Percentiles rank a stretch among this genome's conserved stretches.
Conservation (phyloP, 2,329 filamentous ascomycete genomes). For the Proliferodiscus dingleyae region DNA sequence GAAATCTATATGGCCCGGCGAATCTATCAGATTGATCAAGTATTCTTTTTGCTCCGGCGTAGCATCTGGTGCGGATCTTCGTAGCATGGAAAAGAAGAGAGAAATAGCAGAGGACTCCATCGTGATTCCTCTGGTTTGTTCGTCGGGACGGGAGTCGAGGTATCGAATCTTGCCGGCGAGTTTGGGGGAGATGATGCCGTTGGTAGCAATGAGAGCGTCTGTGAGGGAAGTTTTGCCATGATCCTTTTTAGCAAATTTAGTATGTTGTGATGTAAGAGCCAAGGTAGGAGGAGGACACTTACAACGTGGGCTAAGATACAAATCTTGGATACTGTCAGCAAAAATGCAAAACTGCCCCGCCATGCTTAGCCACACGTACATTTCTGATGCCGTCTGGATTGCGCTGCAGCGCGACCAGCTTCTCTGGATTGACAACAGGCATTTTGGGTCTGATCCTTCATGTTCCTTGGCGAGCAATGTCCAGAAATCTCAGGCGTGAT, state of each 20-base stretch:
- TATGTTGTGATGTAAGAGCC: not conserved
- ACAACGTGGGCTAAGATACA: constrained; percentile 92
- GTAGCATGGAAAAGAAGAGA: constrained; percentile 86
- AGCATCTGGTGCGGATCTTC: constrained; percentile 64
- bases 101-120: constrained; percentile 99
- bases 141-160: constrained; percentile 91
- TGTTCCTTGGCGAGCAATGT: constrained; percentile 6
- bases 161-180: constrained; percentile 97
- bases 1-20: constrained; percentile 96
- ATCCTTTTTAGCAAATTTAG: constrained; percentile 50
- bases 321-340: constrained; percentile 52
- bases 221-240: constrained; percentile 98
- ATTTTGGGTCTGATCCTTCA: constrained; percentile 44
- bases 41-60: constrained; percentile 77
- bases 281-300: constrained; percentile 34
- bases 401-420: constrained; percentile 84
- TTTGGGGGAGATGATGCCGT: constrained; percentile 98
- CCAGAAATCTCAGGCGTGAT: not conserved
- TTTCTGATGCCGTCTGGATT: constrained; percentile 88
- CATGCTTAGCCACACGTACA: constrained; percentile 52
- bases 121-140: constrained; percentile 95
- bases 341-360: constrained; percentile 18
- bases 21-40: constrained; percentile 95
- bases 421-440: constrained; percentile 87
- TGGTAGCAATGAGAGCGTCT: constrained; percentile 92